A percentile compares a stretch with the other conserved stretches of the same genome.
phyloP scores from a whole-genome alignment of 805 yeast genomes.

The Henningerozyma blattae region DNA sequence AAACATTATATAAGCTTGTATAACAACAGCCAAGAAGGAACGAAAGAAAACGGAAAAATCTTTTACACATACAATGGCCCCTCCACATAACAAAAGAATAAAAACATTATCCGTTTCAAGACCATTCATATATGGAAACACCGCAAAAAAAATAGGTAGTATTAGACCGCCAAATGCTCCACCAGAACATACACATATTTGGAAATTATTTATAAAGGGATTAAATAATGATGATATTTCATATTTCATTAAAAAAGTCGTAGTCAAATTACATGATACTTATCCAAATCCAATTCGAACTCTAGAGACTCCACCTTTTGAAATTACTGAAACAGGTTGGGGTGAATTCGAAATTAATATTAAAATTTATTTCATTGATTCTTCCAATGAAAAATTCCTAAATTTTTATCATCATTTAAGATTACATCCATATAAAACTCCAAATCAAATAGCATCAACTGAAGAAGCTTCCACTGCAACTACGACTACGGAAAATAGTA shows the following conservation, averaged over 20 bases:
- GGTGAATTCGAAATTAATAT: conserved; percentile 94
- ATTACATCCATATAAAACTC: conserved; percentile 64
- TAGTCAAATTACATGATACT: conserved; percentile 91
- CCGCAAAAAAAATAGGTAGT: conserved; percentile 54
- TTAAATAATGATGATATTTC: conserved; percentile 73
- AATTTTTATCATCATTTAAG: conserved; percentile 81
- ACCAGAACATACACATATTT: conserved; percentile 82
- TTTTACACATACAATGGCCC: conserved; percentile 15
- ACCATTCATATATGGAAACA: conserved; percentile 74
- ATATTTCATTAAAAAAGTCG: conserved; percentile 76
- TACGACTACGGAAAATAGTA: too few species aligned
- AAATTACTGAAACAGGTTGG: conserved; percentile 97
- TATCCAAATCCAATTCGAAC: conserved; percentile 79
- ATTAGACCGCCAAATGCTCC: conserved; percentile 55
- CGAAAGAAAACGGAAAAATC: too few species aligned
- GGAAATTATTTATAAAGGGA: conserved; percentile 87
- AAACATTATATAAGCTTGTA: too few species aligned
- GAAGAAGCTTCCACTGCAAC: too few species aligned
- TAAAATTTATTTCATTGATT: conserved; percentile 76
- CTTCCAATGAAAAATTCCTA: conserved; percentile 77
- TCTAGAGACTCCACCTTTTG: conserved; percentile 83
- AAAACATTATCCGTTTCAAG: conserved; percentile 57
- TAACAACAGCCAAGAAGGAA: too few species aligned
- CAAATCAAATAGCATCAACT: conserved; percentile 9
- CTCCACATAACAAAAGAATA: conserved; percentile 19